These are phyloP conservation scores for Thermomucor indicae-seudaticae DNA, from an alignment of 371 early-diverging fungal genomes.

Conservation along the genomic window DNA sequence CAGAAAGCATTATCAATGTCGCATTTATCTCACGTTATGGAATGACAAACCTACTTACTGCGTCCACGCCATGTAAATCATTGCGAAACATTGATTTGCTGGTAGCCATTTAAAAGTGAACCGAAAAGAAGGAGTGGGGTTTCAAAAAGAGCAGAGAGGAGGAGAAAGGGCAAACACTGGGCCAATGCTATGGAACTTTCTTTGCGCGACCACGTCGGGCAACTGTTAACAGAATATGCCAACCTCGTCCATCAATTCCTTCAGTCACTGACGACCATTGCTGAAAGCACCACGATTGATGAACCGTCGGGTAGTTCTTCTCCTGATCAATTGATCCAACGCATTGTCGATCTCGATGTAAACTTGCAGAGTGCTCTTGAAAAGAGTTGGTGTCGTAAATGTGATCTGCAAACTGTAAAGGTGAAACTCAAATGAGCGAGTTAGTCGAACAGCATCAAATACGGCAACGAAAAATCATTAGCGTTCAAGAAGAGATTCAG, in stretches of 20 bases:
- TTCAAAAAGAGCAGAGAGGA: no score
- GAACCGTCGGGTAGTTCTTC: no score
- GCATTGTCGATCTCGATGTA: conserved; percentile 27
- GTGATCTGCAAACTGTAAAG: neutral
- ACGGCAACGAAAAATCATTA: conserved; percentile 37
- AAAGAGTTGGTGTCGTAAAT: conserved; percentile 20
- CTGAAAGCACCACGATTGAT: conserved; percentile 22
- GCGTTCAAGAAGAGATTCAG: conserved; percentile 42
- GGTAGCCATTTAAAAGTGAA: no score
- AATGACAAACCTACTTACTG: conserved; percentile 16
- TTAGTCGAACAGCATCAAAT: conserved; percentile 45
- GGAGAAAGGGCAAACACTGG: no score
- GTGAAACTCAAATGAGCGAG: neutral
- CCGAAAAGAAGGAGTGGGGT: no score
- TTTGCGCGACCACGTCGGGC: conserved; percentile 38
- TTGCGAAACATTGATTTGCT: conserved; percentile 25
- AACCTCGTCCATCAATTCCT: conserved; percentile 30
- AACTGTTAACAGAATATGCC: conserved; percentile 35
- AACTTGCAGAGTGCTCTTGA: conserved; percentile 36
- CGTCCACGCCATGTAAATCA: conserved; percentile 30
- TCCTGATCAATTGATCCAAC: conserved; percentile 26
- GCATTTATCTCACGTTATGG: neutral
- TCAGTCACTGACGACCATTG: conserved; percentile 20
- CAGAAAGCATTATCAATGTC: neutral
- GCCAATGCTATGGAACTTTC: conserved; percentile 43